Evolutionary conservation across 495 filamentous ascomycete genomes (phyloP), one percentile per base, ranked within the genome.

Genomic region (Thermothielavioides terrestris): DNA sequence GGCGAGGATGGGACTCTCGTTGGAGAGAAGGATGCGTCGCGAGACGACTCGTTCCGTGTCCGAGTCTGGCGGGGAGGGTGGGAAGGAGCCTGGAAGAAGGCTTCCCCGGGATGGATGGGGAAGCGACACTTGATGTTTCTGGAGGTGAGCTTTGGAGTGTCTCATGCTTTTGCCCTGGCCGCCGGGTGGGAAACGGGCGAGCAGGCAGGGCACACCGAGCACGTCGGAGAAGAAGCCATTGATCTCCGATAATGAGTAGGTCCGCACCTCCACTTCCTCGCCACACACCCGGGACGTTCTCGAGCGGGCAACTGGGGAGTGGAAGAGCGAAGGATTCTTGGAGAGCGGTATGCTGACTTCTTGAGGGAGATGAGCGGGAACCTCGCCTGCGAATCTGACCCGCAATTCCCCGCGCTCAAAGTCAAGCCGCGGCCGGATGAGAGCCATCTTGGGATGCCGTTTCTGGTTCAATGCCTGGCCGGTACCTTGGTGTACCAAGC

Each of bases 1-100:
- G 5, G 85, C 73, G 0, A 98, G 77, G 42, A 98, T 92, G 0
- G 92, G 91, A 39, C 84, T 89, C 62, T 98, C 92, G 59, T 98
- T 98, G 12, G 89, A 85, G 3, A 98, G 68, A 2, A 89, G 68
- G 38, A 95, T 88, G 2, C 81, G 81, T n/a, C 64, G 74, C 25
- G 50, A 40, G 1, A 36, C 26, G 6, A 40, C 49, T 22, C 61
- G 45, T 60, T 74, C 61, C 15, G 64, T 61, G 59, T 74, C 68
- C 26, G 75, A 70, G 59, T 78, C 75, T 40, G 70, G 64, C 50
- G 75, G 62, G 41, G 76, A 64, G 6, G 69, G 71, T 12, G 73
- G 78, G 50, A 78, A 82, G n/a, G 78, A 66, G 4, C 78, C 76
- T 0, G 81, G 81, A 48, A 82, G 38, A 25, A 31, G 8, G 18